phyloP scores from a whole-genome alignment of 1,139 yeast genomes.

The Taiozyma sp. region DNA sequence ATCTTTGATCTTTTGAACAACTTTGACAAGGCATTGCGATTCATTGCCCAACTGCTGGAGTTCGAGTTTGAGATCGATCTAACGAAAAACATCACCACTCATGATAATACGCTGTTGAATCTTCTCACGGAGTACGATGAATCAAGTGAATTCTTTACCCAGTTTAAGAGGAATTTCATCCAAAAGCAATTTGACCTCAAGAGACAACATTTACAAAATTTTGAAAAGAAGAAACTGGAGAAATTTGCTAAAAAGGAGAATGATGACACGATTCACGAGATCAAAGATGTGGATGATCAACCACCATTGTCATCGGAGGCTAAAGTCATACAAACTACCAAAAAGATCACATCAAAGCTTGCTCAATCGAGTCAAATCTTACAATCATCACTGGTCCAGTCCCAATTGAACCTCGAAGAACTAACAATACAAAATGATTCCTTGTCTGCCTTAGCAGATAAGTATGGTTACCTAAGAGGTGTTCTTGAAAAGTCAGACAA shows the following conservation, averaged over 20 bases:
- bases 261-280: slow-evolving; percentile 7
- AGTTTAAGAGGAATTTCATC: slow-evolving; percentile 12
- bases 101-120: not conserved
- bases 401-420: slow-evolving; percentile 56
- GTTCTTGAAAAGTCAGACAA: slow-evolving; percentile 46
- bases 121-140: slow-evolving; percentile 7
- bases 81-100: not conserved
- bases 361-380: slow-evolving; percentile 36
- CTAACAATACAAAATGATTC: slow-evolving; percentile 52
- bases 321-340: slow-evolving; percentile 29
- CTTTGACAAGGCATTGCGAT: slow-evolving; percentile 13
- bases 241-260: slow-evolving; percentile 4
- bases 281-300: not conserved
- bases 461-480: slow-evolving; percentile 40
- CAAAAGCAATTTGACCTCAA: slow-evolving; percentile 14
- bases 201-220: slow-evolving; percentile 1
- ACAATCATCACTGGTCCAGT: slow-evolving; percentile 51
- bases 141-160: slow-evolving; percentile 11
- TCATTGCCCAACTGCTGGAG: slow-evolving; percentile 11
- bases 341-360: slow-evolving; percentile 30
- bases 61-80: slow-evolving; percentile 16
- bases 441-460: slow-evolving; percentile 40
- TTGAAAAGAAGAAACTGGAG: slow-evolving; percentile 1
- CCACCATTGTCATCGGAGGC: slow-evolving; percentile 24
- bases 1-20: slow-evolving; percentile 13